Evolutionary conservation across 495 filamentous ascomycete genomes (phyloP).

Genomic region (Xylaria telfairii): DNA sequence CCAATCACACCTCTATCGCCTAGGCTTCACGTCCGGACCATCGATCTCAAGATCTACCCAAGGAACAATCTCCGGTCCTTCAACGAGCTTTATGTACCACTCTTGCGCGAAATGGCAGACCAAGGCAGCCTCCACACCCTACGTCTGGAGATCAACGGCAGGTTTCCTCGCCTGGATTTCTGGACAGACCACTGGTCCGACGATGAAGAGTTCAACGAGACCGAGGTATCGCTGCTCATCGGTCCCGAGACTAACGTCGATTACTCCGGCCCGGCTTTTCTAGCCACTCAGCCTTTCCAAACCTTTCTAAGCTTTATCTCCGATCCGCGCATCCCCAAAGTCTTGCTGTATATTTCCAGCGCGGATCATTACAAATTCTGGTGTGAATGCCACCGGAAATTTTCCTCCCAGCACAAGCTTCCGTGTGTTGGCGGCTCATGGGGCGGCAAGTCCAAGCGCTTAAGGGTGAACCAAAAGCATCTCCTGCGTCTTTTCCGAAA

Average conservation of each 20-base stretch:
- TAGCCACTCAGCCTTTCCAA: constrained; percentile 15
- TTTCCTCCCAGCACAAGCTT: constrained; percentile 3
- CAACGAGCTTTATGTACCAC: constrained; percentile 24
- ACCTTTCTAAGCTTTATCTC: constrained; percentile 14
- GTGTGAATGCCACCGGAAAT: constrained; percentile 14
- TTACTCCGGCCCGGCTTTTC: constrained; percentile 6
- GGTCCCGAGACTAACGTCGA: not conserved
- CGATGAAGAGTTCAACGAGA: constrained; percentile 7
- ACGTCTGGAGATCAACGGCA: constrained; percentile 29
- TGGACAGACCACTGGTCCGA: constrained; percentile 28
- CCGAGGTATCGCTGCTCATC: not conserved
- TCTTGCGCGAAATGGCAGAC: constrained; percentile 30
- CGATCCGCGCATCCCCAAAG: constrained; percentile 3
- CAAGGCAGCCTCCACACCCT: constrained; percentile 31
- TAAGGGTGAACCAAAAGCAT: constrained; percentile 14
- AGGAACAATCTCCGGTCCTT: constrained; percentile 30
- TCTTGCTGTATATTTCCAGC: constrained; percentile 7
- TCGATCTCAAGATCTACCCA: constrained; percentile 30
- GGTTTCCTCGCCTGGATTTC: constrained; percentile 30
- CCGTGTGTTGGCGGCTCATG: constrained; percentile 9
- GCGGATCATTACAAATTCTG: constrained; percentile 20
- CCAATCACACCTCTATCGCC: constrained; percentile 28
- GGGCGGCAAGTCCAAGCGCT: constrained; percentile 12
- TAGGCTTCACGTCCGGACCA: constrained; percentile 30
- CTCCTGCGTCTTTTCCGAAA: constrained; percentile 3